A percentile compares a stretch with the other conserved stretches of the same genome.
Evolutionary conservation across 192 early-diverging fungal genomes (phyloP).

Genomic region (Coemansia sp.): DNA sequence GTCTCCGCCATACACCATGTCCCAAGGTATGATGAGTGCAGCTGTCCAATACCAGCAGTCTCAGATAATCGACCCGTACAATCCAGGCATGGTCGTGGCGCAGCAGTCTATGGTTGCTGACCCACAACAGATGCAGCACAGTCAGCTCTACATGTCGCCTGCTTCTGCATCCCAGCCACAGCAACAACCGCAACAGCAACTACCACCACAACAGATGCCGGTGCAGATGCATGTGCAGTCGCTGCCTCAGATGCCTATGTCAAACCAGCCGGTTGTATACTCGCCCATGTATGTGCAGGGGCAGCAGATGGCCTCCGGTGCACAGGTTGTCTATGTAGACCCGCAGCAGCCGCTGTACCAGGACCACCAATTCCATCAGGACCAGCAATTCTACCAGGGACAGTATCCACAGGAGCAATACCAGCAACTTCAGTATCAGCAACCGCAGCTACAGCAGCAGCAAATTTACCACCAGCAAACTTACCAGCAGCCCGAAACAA

Average conservation of each 20-base stretch:
- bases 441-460: constrained; percentile 3
- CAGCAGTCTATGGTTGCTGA: constrained; percentile 7
- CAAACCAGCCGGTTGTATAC: constrained; percentile 6
- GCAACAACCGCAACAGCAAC: constrained; percentile 8
- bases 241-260: constrained; percentile 2
- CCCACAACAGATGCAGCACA: background rate
- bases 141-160: constrained; percentile 4
- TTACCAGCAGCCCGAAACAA: background rate
- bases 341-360: constrained; percentile 17
- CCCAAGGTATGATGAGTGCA: constrained; percentile 1
- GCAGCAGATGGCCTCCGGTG: constrained; percentile 1
- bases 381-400: constrained; percentile 13
- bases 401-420: background rate
- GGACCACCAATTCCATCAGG: constrained; percentile 9
- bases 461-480: constrained; percentile 1
- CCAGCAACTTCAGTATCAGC: background rate
- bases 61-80: constrained; percentile 14
- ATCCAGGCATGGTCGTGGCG: constrained; percentile 9
- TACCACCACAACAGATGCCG: background rate
- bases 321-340: constrained; percentile 2
- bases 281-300: background rate
- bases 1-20: background rate
- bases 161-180: constrained; percentile 13
- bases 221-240: constrained; percentile 5
- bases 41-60: constrained; percentile 18